Percentiles rank a stretch among this genome's conserved stretches.
These are phyloP conservation scores for Canavalia gladiata DNA, from an alignment of 306 rosid species.

Conservation along the genomic window DNA sequence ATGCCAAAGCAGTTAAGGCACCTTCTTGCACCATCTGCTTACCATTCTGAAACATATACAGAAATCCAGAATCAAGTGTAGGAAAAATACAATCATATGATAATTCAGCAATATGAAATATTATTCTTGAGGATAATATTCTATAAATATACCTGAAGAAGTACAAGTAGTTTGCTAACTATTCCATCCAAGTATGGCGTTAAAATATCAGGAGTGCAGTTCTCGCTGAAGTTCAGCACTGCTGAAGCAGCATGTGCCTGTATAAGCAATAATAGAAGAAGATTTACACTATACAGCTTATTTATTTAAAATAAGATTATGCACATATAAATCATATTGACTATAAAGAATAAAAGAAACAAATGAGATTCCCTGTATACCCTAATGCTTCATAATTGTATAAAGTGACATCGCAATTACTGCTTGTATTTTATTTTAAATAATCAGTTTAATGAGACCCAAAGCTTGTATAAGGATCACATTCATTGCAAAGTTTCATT, in stretches of 20 bases:
- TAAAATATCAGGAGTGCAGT: slow-evolving; percentile 92
- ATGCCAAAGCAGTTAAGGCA: slow-evolving; percentile 97
- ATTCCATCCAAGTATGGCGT: slow-evolving; percentile 94
- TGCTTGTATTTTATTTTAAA: background rate
- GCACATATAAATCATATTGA: background rate
- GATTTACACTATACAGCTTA: slow-evolving; percentile 2
- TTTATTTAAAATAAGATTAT: slow-evolving; percentile 6
- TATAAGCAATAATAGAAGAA: slow-evolving; percentile 29
- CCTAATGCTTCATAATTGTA: background rate
- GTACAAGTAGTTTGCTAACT: slow-evolving; percentile 91
- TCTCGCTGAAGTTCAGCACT: slow-evolving; percentile 98
- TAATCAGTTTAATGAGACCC: background rate
- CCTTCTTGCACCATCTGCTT: slow-evolving; percentile 99
- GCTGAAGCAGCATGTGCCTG: slow-evolving; percentile 99
- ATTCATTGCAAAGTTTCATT: slow-evolving; percentile 1
- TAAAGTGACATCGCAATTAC: background rate
- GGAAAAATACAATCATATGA: background rate
- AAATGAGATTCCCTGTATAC: background rate
- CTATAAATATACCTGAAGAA: slow-evolving; percentile 79
- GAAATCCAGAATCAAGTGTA: slow-evolving; percentile 39
- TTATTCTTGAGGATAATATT: background rate
- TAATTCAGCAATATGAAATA: slow-evolving; percentile 23
- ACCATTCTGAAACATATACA: slow-evolving; percentile 69
- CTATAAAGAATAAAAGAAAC: background rate
- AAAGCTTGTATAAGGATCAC: background rate